phyloP scores from a whole-genome alignment of 129 eudicot species.

The Ambrosia artemisiifolia region DNA sequence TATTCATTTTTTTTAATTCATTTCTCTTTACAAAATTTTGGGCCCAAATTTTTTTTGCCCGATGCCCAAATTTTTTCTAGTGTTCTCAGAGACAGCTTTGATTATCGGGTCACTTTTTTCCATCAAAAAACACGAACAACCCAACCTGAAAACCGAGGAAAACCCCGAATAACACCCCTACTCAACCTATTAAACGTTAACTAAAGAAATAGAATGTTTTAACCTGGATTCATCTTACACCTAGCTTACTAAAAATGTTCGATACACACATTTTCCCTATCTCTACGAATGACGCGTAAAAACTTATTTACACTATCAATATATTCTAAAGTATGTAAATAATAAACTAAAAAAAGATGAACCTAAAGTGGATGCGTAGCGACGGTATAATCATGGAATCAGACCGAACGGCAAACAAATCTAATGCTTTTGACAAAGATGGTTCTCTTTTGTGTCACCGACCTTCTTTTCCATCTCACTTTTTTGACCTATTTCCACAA shows the following conservation, averaged over 20 bases:
- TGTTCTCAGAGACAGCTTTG: too few species aligned
- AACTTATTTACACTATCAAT: not conserved
- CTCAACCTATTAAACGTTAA: too few species aligned
- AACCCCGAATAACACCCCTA: too few species aligned
- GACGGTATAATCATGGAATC: slow-evolving; percentile 20
- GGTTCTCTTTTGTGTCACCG: slow-evolving; percentile 46
- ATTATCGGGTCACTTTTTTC: too few species aligned
- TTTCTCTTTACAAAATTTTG: too few species aligned
- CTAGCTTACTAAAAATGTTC: not conserved
- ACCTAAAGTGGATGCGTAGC: slow-evolving; percentile 8
- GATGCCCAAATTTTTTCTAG: too few species aligned
- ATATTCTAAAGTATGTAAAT: not conserved
- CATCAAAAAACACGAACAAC: too few species aligned
- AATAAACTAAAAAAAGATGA: not conserved
- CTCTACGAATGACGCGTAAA: not conserved
- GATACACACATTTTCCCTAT: not conserved
- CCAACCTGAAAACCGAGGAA: too few species aligned
- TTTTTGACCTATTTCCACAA: slow-evolving; percentile 31
- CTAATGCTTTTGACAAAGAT: slow-evolving; percentile 61
- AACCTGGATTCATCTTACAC: not conserved
- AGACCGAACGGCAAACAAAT: slow-evolving; percentile 23
- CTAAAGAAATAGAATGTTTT: too few species aligned
- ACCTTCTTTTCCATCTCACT: slow-evolving; percentile 30
- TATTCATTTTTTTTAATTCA: too few species aligned
- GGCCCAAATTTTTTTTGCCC: too few species aligned